Evolutionary conservation across 768 basidiomycete species (phyloP).

Genomic region (Boletus pseudo-olivaceus): DNA sequence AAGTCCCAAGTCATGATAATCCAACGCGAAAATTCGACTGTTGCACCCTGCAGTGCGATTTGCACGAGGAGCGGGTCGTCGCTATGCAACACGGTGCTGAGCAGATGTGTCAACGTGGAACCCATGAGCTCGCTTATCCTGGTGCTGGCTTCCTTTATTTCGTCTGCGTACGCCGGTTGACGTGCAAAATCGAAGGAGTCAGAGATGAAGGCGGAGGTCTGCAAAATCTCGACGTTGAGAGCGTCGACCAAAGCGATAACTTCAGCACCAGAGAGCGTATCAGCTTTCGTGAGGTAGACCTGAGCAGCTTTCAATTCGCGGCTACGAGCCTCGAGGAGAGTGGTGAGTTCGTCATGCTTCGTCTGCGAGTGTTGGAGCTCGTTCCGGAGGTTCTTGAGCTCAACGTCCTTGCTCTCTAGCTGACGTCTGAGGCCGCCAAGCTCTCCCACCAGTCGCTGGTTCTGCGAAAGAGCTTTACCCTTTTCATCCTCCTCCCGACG

Average conservation of each 20-base stretch:
- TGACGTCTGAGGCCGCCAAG: conserved; percentile 17
- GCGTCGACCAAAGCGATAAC: conserved; percentile 37
- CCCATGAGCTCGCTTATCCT: conserved; percentile 34
- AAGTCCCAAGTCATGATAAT: conserved; percentile 36
- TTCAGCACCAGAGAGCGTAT: conserved; percentile 43
- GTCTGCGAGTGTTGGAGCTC: conserved; percentile 26
- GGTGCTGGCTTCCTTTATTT: conserved; percentile 28
- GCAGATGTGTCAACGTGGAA: conserved; percentile 21
- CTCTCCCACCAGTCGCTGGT: conserved; percentile 17
- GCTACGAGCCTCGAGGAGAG: conserved; percentile 33
- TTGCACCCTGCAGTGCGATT: conserved; percentile 34
- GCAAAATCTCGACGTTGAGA: conserved; percentile 48
- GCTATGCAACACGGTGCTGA: conserved; percentile 22
- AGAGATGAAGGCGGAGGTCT: conserved; percentile 42
- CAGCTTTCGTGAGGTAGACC: conserved; percentile 42
- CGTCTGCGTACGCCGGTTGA: conserved; percentile 13
- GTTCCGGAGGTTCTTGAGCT: conserved; percentile 24
- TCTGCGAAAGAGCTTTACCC: conserved; percentile 2
- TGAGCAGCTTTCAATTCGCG: conserved; percentile 42
- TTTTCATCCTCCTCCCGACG: conserved; percentile 23
- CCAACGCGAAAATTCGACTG: conserved; percentile 31
- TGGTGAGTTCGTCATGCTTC: conserved; percentile 26
- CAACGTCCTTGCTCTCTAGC: conserved; percentile 22
- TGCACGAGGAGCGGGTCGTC: conserved; percentile 40
- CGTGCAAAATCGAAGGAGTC: conserved; percentile 36